Evolutionary conservation across 129 eudicot species (phyloP).

Genomic region (Silybum marianum): DNA sequence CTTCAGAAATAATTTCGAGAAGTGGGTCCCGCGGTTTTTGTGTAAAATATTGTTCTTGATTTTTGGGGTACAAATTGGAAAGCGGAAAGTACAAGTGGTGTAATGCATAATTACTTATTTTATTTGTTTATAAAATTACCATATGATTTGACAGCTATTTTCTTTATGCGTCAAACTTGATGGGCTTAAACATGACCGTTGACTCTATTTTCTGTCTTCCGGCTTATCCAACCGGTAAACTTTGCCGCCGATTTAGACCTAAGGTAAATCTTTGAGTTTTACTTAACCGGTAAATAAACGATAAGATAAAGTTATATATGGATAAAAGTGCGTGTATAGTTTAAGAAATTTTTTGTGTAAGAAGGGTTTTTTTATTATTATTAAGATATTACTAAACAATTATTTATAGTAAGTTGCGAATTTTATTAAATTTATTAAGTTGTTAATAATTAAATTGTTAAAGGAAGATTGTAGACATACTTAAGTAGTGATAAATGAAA

Average conservation of each 20-base stretch:
- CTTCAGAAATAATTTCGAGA: background rate
- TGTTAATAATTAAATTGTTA: too few species aligned
- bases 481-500: too few species aligned
- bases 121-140: background rate
- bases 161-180: conserved; percentile 17
- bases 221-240: background rate
- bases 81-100: background rate
- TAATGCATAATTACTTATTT: background rate
- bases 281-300: too few species aligned
- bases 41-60: background rate
- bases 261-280: too few species aligned
- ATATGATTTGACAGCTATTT: background rate
- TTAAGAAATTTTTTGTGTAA: too few species aligned
- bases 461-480: too few species aligned
- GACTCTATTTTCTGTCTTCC: background rate
- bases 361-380: too few species aligned
- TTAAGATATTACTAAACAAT: too few species aligned
- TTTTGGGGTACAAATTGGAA: background rate
- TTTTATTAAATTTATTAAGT: too few species aligned
- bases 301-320: too few species aligned
- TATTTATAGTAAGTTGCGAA: too few species aligned
- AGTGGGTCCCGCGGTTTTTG: background rate
- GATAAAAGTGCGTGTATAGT: too few species aligned
- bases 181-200: conserved; percentile 26
- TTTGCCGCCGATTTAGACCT: background rate